Conservation (phyloP, 2,329 filamentous ascomycete species). For the Blastomyces silverae region DNA sequence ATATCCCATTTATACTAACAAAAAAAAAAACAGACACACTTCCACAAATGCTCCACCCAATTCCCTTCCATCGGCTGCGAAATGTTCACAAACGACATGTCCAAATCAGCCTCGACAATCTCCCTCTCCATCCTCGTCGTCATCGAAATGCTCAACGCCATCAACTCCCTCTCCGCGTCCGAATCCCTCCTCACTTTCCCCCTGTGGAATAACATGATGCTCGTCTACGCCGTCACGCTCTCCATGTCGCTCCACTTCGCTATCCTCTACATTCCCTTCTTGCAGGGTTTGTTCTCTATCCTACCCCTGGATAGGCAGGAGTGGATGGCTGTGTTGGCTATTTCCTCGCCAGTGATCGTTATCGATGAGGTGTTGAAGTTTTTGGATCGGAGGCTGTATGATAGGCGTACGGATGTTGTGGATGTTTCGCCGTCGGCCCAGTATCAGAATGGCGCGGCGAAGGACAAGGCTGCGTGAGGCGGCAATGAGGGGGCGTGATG, state of each 20-base stretch:
- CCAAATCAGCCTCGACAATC: constrained; percentile 85
- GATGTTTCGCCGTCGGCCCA: neutral
- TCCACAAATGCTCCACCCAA: constrained; percentile 81
- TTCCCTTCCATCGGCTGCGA: constrained; percentile 86
- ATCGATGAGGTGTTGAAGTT: constrained; percentile 7
- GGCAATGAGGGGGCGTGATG: neutral
- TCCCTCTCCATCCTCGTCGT: constrained; percentile 87
- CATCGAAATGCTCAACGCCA: constrained; percentile 99
- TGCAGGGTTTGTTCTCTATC: constrained; percentile 86
- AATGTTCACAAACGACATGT: constrained; percentile 82
- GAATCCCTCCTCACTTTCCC: constrained; percentile 90
- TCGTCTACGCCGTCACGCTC: constrained; percentile 86
- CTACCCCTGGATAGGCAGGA: constrained; percentile 76
- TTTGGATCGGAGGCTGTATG: neutral
- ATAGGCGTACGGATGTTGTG: neutral
- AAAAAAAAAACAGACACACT: constrained; percentile 55
- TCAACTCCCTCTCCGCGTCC: constrained; percentile 94
- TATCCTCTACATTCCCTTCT: constrained; percentile 81
- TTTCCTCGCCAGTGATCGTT: constrained; percentile 81
- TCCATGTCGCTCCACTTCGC: constrained; percentile 95
- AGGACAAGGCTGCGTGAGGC: neutral
- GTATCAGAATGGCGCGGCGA: constrained; percentile 10
- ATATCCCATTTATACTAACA: constrained; percentile 10
- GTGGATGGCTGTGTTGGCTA: constrained; percentile 83
- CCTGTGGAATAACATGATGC: constrained; percentile 98